phyloP scores from a whole-genome alignment of 2,329 filamentous ascomycete species.

The Lachnellula cervina region DNA sequence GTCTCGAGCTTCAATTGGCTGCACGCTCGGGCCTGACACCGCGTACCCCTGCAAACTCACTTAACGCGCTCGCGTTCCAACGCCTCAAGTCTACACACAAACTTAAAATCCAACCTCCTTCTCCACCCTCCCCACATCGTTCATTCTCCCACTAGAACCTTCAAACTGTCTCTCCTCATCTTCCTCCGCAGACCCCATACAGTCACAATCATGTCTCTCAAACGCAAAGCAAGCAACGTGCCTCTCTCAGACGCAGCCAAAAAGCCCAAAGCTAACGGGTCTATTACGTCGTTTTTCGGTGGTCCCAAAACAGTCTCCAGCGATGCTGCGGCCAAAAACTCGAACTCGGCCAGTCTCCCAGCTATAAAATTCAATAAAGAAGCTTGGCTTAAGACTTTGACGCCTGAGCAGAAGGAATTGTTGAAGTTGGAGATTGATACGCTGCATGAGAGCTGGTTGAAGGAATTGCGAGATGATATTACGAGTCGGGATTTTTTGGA shows the following conservation, averaged over 20 bases:
- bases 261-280: slow-evolving; percentile 68
- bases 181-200: slow-evolving; percentile 5
- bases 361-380: slow-evolving; percentile 72
- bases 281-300: slow-evolving; percentile 86
- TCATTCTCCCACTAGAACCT: neutral
- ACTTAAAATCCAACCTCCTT: neutral
- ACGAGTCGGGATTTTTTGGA: slow-evolving; percentile 74
- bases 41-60: slow-evolving; percentile 15
- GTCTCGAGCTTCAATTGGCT: neutral
- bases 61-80: slow-evolving; percentile 10
- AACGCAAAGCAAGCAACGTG: slow-evolving; percentile 58
- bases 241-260: slow-evolving; percentile 47
- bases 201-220: slow-evolving; percentile 40
- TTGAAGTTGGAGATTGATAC: slow-evolving; percentile 89
- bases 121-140: neutral
- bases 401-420: slow-evolving; percentile 73
- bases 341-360: slow-evolving; percentile 31
- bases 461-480: slow-evolving; percentile 82
- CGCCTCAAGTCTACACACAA: no score
- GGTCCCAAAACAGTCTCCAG: slow-evolving; percentile 40
- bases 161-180: slow-evolving; percentile 22
- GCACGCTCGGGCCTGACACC: slow-evolving; percentile 19
- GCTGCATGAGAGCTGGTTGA: slow-evolving; percentile 85
- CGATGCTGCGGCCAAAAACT: slow-evolving; percentile 30
- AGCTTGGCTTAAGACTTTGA: slow-evolving; percentile 80